A percentile compares a stretch with the other conserved stretches of the same genome.
Conservation (phyloP, 495 filamentous ascomycete species). For the Lasiosphaeriaceae sp. region DNA sequence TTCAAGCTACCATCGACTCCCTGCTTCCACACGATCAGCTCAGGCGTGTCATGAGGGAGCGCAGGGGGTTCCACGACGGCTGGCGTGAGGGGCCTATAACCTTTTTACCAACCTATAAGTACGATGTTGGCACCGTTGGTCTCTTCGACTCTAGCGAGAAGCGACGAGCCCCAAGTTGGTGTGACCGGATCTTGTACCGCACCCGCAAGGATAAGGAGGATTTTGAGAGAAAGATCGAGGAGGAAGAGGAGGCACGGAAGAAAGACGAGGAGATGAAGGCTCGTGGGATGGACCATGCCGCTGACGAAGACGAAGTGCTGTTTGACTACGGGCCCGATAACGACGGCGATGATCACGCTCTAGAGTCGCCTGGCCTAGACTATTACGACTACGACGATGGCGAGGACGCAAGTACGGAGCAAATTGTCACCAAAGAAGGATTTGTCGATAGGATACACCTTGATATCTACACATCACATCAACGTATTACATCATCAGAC, state of each 20-base stretch:
- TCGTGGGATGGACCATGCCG: conserved; percentile 68
- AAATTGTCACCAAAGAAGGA: conserved; percentile 50
- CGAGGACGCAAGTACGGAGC: conserved; percentile 31
- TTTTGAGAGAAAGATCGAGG: conserved; percentile 64
- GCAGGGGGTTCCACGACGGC: conserved; percentile 81
- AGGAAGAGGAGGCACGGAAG: conserved; percentile 63
- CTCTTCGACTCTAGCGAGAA: conserved; percentile 95
- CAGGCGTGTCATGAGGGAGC: conserved; percentile 62
- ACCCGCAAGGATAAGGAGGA: conserved; percentile 64
- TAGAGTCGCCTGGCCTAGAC: conserved; percentile 39
- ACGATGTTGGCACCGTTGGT: conserved; percentile 90
- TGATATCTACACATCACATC: conserved; percentile 79
- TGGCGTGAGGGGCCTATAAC: conserved; percentile 86
- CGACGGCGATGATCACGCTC: conserved; percentile 50
- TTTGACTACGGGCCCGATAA: conserved; percentile 87
- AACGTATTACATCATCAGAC: conserved; percentile 85
- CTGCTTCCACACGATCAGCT: conserved; percentile 91
- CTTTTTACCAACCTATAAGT: conserved; percentile 94
- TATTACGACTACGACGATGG: conserved; percentile 61
- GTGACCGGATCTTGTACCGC: conserved; percentile 90
- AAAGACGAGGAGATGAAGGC: conserved; percentile 82
- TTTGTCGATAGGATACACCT: conserved; percentile 62
- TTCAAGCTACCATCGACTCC: conserved; percentile 82
- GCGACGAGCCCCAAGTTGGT: conserved; percentile 89
- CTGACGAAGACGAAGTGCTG: conserved; percentile 75